Evolutionary conservation across 2,329 filamentous ascomycete genomes (phyloP).

Genomic region (Aspergillaceae sp.): DNA sequence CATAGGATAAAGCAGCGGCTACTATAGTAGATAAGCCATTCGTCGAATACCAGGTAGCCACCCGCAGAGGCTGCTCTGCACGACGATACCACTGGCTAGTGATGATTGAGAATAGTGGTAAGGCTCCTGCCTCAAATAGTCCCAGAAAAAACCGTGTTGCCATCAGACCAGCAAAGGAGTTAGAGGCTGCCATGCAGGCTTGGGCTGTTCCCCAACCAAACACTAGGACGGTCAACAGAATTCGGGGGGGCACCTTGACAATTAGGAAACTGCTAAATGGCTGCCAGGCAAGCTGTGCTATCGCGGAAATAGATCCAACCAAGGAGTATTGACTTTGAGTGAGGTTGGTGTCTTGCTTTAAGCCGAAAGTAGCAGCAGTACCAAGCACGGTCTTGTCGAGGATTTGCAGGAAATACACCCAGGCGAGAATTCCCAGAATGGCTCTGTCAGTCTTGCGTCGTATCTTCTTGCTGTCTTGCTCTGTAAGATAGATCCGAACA

Average conservation of each 20-base stretch:
- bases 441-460: constrained; percentile 53
- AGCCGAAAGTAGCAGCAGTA: constrained; percentile 50
- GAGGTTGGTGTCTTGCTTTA: constrained; percentile 43
- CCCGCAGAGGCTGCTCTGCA: constrained; percentile 54
- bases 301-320: constrained; percentile 49
- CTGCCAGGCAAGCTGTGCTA: constrained; percentile 54
- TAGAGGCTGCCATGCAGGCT: constrained; percentile 39
- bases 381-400: constrained; percentile 53
- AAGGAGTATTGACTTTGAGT: constrained; percentile 50
- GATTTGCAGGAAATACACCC: constrained; percentile 43
- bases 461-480: constrained; percentile 45
- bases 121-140: constrained; percentile 45
- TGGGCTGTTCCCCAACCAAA: constrained; percentile 45
- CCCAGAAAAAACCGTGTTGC: constrained; percentile 44
- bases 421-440: constrained; percentile 44
- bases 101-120: constrained; percentile 39
- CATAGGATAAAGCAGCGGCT: constrained; percentile 49
- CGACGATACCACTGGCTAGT: constrained; percentile 41
- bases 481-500: constrained; percentile 21
- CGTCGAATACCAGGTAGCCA: constrained; percentile 59
- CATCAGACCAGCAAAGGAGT: constrained; percentile 40
- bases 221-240: constrained; percentile 46
- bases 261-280: constrained; percentile 53
- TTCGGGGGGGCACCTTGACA: constrained; percentile 52
- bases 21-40: constrained; percentile 52